Base-by-base conservation (phyloP, 2,329 filamentous ascomycete species). In the Oidium heveae region DNA sequence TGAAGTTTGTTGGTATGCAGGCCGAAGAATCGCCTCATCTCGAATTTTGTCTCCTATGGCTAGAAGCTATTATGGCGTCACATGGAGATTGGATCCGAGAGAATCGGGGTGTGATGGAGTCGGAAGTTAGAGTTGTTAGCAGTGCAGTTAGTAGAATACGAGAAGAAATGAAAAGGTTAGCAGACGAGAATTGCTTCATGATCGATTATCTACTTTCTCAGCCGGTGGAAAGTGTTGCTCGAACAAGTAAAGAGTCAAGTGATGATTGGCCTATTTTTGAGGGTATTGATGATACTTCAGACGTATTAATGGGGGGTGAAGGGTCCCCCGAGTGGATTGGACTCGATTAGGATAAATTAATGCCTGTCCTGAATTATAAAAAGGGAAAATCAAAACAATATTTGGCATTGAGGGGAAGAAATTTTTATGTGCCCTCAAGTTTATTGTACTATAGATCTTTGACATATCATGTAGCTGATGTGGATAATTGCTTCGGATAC, bases 1-100 rank as follows among this genome's bases (percentile, higher is more conserved):
- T 98, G 52, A 82, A 86, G 49, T 94, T 94, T 60, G 83, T 96
- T 7, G 87, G 87, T 2, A 75, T 82, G 10, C 85, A 94, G 63
- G 84, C 86, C 1, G 89, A 96, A 62, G 80, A 89, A 64, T 88
- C 83, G 1, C 89, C 88, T 1, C 89, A 95, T 70, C 75, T 98
- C 4, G 91, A 98, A 68, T 93, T 96, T 68, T 94, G 91, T 63
- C 71, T 98, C 47, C 70, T 89, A 9, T 98, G 91, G 91, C 84
- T 95, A 63, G 85, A 91, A 66, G 79, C 85, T 1, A 69, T 83
- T 36, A 72, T 96, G 56, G 82, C 84, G 62, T 80, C 79, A 61
- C 89, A 96, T 66, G 91, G 91, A 36, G 74, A 82, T 22, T 89
- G 83, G 73, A 74, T 98, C 62, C 84, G 86, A 56, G 83, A 88